Evolutionary conservation across 768 basidiomycete species (phyloP).

Genomic region (Gymnopilus junonius): DNA sequence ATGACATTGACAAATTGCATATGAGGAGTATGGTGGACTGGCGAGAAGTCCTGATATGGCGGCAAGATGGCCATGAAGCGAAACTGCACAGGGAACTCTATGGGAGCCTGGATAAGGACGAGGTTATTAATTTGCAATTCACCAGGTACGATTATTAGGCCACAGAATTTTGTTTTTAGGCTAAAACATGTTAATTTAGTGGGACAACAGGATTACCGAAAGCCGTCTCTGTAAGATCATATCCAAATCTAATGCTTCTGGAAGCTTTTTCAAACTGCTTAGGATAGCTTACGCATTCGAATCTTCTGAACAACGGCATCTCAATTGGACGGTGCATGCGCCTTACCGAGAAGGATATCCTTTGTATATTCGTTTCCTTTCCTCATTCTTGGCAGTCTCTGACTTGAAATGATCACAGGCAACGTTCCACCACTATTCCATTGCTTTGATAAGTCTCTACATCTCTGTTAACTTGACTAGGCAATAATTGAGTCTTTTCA

Average conservation of each 20-base stretch:
- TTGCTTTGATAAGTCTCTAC: constrained; percentile 80
- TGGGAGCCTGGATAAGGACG: constrained; percentile 54
- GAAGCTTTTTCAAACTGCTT: not conserved
- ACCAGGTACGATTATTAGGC: constrained; percentile 58
- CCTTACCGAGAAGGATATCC: constrained; percentile 63
- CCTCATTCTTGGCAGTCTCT: not conserved
- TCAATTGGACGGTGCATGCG: constrained; percentile 75
- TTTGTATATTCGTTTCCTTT: constrained; percentile 49
- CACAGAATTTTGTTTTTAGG: not conserved
- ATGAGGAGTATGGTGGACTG: constrained; percentile 67
- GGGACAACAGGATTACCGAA: constrained; percentile 85
- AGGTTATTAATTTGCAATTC: constrained; percentile 84
- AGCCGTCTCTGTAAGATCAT: constrained; percentile 72
- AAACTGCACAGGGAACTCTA: constrained; percentile 46
- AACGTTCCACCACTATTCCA: constrained; percentile 87
- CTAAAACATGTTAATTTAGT: constrained; percentile 41
- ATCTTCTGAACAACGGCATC: constrained; percentile 78
- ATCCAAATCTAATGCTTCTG: not conserved
- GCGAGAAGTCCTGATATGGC: constrained; percentile 74
- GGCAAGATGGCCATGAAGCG: constrained; percentile 51
- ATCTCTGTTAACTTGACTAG: not conserved
- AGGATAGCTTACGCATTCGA: constrained; percentile 72
- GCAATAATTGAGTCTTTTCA: constrained; percentile 16
- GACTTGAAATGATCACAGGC: constrained; percentile 47
- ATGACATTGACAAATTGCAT: constrained; percentile 43